Base-by-base conservation (phyloP, 2,329 filamentous ascomycete species). In the Fusarium pseudograminearum region DNA sequence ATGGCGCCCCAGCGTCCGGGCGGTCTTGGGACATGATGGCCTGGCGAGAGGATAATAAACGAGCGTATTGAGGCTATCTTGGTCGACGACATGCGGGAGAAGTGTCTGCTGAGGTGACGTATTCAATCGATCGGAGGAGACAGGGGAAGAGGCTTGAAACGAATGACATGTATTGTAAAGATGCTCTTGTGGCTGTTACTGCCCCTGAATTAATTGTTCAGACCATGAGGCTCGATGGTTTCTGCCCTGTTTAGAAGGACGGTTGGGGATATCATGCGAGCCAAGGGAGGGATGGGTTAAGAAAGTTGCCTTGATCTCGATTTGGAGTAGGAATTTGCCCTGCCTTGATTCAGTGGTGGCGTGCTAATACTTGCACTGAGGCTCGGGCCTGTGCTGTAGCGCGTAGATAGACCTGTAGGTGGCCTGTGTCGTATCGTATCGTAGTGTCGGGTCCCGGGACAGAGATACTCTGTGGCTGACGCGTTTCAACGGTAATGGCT, bases 1-100 rank as follows among this genome's bases (percentile, higher is more conserved):
- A 64, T 40, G 60, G 56, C 62, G 48, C 53, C 50, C 67, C 65
- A 28, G 44, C 36, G 22, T 50, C 63, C 36, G 64, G 58, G 56
- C 51, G 61, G 55, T 64, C 69, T 66, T 62, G 61, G 53, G 60
- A 57, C 73, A 74, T 74, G 57, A 51, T 63, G 61, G 40, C 33
- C 50, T 50, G 53, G 28, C 34, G 41, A 50, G 46, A 56, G 44
- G 30, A 36, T 26, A 52, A 41, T 16, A 61, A 73, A 57, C 67
- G 72, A 74, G 69, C 56, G 73, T 65, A 50, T 41, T 61, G 62
- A 67, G 54, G 65, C 38, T 71, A 47, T 55, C 54, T 40, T 46
- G 48, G 56, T 47, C 45, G 44, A 59, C 44, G 46, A 67, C 38
- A 65, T 65, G 47, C 61, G 61, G 42, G 18, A 65, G 22, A 18